Evolutionary conservation across 2,329 filamentous ascomycete species (phyloP).

Genomic region (Stylonectria norvegica): DNA sequence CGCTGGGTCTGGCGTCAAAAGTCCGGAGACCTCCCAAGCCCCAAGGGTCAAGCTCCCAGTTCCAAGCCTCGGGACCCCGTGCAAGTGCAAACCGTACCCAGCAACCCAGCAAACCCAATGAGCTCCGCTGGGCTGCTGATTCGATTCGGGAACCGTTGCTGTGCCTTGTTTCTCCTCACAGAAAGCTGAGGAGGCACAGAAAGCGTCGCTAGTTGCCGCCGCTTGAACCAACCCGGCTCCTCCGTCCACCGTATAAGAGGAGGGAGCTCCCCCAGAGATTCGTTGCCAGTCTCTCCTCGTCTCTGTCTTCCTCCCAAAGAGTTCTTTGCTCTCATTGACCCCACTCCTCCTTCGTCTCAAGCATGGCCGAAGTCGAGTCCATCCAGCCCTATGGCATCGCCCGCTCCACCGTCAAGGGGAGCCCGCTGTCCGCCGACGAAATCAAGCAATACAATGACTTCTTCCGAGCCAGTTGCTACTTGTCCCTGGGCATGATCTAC

Average conservation of each 20-base stretch:
- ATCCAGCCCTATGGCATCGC: slow-evolving; percentile 64
- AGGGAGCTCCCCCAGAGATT: slow-evolving; percentile 14
- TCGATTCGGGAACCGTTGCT: too few relatives aligned
- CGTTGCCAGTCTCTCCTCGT: slow-evolving; percentile 8
- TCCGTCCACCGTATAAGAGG: slow-evolving; percentile 24
- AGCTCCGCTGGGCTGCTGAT: too few relatives aligned
- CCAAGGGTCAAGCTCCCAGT: too few relatives aligned
- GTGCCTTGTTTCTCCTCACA: too few relatives aligned
- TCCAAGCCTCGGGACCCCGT: too few relatives aligned
- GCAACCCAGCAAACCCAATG: too few relatives aligned
- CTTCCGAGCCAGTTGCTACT: slow-evolving; percentile 71
- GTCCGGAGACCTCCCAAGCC: too few relatives aligned
- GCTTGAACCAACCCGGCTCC: slow-evolving; percentile 1
- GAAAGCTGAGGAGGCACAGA: too few relatives aligned
- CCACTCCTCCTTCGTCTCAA: slow-evolving; percentile 8
- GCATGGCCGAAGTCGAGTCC: slow-evolving; percentile 46
- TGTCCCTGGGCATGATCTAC: slow-evolving; percentile 78
- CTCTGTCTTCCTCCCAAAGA: slow-evolving; percentile 22
- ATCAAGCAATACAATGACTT: slow-evolving; percentile 67
- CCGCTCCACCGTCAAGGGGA: slow-evolving; percentile 60
- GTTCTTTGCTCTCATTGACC: slow-evolving; percentile 10
- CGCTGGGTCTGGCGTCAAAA: too few relatives aligned
- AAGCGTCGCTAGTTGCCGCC: background rate
- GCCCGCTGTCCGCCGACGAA: slow-evolving; percentile 63
- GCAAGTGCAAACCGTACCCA: too few relatives aligned